Evolutionary conservation across 2,329 filamentous ascomycete genomes (phyloP).

Genomic region (Metarhizium guizhouense): DNA sequence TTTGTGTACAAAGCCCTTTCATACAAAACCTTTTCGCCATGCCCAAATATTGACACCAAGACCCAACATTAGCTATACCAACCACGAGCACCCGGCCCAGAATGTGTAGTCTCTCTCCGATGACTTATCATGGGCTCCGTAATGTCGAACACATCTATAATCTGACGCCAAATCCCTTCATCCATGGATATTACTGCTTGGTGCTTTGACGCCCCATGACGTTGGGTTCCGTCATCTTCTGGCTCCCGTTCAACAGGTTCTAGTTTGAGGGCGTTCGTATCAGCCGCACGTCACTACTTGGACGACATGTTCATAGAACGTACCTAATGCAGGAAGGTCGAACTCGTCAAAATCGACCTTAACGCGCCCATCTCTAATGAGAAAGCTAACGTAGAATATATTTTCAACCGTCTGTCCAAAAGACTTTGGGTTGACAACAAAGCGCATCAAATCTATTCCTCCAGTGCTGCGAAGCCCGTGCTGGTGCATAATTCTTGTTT

Average conservation of each 20-base stretch:
- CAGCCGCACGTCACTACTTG: not conserved
- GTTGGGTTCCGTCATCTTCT: conserved; percentile 34
- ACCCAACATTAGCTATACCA: conserved; percentile 53
- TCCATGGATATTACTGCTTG: conserved; percentile 88
- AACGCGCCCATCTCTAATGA: conserved; percentile 78
- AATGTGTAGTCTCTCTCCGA: conserved; percentile 49
- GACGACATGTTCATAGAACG: conserved; percentile 25
- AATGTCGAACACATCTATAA: conserved; percentile 70
- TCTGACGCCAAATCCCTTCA: conserved; percentile 70
- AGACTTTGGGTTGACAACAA: conserved; percentile 80
- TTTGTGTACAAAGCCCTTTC: not conserved
- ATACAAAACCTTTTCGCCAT: not conserved
- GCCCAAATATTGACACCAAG: not conserved
- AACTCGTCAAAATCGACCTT: conserved; percentile 65
- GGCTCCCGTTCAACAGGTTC: conserved; percentile 31
- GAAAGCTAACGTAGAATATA: conserved; percentile 90
- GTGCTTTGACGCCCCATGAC: conserved; percentile 55
- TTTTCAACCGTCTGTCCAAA: conserved; percentile 97
- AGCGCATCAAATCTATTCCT: conserved; percentile 73
- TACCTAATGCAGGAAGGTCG: conserved; percentile 72
- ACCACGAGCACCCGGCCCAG: conserved; percentile 45
- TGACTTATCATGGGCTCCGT: conserved; percentile 78
- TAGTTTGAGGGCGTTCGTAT: conserved; percentile 8
- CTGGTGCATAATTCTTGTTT: conserved; percentile 49
- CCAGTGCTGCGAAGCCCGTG: conserved; percentile 58